These are phyloP conservation scores for Pseudogymnoascus sp. DNA, from an alignment of 2,329 filamentous ascomycete genomes.

Conservation along the genomic window DNA sequence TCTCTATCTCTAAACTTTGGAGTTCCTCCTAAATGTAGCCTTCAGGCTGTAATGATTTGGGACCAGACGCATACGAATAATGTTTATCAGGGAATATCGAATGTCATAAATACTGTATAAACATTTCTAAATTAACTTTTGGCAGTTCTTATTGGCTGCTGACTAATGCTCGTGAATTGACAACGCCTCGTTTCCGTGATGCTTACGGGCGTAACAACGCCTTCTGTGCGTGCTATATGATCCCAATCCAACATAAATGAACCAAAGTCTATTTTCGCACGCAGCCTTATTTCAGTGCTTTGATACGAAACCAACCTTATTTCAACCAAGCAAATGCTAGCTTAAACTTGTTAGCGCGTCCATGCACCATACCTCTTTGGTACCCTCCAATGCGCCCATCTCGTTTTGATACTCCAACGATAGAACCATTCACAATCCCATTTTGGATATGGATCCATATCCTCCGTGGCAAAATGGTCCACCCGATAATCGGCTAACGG, in stretches of 20 bases:
- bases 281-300: not conserved
- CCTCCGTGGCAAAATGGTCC: not conserved
- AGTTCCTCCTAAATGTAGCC: not conserved
- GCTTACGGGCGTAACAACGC: conserved; percentile 1
- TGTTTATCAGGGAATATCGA: not conserved
- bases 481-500: not conserved
- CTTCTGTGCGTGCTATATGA: not conserved
- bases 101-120: conserved; percentile 3
- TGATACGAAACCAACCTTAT: not conserved
- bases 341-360: not conserved
- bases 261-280: not conserved
- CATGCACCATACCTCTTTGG: not conserved
- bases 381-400: not conserved
- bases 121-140: not conserved
- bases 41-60: not conserved
- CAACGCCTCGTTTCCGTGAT: not conserved
- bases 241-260: not conserved
- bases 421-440: not conserved
- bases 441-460: conserved; percentile 2
- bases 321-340: not conserved
- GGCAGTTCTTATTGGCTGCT: not conserved
- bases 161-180: not conserved
- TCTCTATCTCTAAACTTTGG: not conserved
- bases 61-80: not conserved
- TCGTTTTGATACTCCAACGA: not conserved